Conservation (phyloP, 1,284 basidiomycete genomes). For the Pterula multifida region DNA sequence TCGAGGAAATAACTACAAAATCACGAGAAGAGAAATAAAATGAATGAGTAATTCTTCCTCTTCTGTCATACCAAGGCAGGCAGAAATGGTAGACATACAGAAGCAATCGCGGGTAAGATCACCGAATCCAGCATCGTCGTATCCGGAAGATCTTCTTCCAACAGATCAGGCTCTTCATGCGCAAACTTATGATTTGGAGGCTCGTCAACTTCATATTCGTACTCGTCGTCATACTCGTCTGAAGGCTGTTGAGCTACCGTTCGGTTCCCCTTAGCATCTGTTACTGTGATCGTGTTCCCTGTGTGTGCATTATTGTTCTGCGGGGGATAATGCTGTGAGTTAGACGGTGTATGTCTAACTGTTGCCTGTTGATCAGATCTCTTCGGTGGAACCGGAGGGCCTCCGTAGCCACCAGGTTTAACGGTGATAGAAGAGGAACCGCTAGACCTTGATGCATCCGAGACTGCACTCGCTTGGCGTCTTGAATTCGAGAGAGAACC, state of each 20-base stretch:
- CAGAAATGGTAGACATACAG: slow-evolving; percentile 43
- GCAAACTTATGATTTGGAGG: slow-evolving; percentile 20
- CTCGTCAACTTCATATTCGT: slow-evolving; percentile 18
- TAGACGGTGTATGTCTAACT: slow-evolving; percentile 31
- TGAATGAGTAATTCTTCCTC: slow-evolving; percentile 4
- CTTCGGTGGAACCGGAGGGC: slow-evolving; percentile 43
- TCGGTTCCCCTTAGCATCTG: background rate
- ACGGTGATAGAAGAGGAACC: slow-evolving; percentile 31
- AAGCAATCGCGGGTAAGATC: slow-evolving; percentile 83
- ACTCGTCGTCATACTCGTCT: slow-evolving; percentile 34
- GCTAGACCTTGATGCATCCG: slow-evolving; percentile 17
- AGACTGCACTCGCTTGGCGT: slow-evolving; percentile 12
- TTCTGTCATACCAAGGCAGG: slow-evolving; percentile 3
- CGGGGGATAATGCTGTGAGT: slow-evolving; percentile 4
- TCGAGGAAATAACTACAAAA: slow-evolving; percentile 70
- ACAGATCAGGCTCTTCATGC: slow-evolving; percentile 27
- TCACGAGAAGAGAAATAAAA: slow-evolving; percentile 28
- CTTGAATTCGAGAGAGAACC: slow-evolving; percentile 4
- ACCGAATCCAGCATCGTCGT: slow-evolving; percentile 92
- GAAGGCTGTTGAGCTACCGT: slow-evolving; percentile 20
- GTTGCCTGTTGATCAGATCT: slow-evolving; percentile 48
- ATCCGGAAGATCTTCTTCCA: slow-evolving; percentile 65
- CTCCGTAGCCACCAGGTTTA: slow-evolving; percentile 33
- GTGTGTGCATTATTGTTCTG: slow-evolving; percentile 10
- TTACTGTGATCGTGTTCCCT: slow-evolving; percentile 4